phyloP scores from a whole-genome alignment of 169 alveolate species.

The Plasmodium vivax region DNA sequence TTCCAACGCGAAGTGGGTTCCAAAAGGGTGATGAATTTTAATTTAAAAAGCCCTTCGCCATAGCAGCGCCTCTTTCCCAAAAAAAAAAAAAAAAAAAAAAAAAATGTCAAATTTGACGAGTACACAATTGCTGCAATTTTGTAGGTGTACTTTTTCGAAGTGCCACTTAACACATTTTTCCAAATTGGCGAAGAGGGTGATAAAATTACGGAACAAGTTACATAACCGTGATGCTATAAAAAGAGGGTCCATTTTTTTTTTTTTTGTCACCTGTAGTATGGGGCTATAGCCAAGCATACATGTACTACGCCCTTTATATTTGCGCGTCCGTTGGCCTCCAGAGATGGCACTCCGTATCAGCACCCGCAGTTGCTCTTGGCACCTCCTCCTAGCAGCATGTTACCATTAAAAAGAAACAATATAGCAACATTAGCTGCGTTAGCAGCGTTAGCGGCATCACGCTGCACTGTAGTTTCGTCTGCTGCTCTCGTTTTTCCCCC shows the following conservation, averaged over 20 bases:
- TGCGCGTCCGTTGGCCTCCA: neutral
- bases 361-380: neutral
- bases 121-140: neutral
- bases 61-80: neutral
- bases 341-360: conserved; percentile 3
- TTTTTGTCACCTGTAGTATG: neutral
- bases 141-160: neutral
- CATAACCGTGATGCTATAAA: neutral
- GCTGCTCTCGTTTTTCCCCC: neutral
- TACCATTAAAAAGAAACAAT: neutral
- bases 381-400: conserved; percentile 6
- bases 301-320: neutral
- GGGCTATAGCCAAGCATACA: neutral
- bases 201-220: neutral
- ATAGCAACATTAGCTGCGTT: neutral
- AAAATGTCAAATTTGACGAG: neutral
- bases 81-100: neutral
- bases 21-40: neutral
- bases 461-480: neutral
- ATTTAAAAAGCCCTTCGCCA: neutral
- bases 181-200: neutral
- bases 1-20: neutral
- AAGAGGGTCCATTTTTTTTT: neutral
- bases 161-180: neutral
- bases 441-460: neutral